Evolutionary conservation across 2,329 filamentous ascomycete genomes (phyloP).

Genomic region (Hymenoscyphus scutula): DNA sequence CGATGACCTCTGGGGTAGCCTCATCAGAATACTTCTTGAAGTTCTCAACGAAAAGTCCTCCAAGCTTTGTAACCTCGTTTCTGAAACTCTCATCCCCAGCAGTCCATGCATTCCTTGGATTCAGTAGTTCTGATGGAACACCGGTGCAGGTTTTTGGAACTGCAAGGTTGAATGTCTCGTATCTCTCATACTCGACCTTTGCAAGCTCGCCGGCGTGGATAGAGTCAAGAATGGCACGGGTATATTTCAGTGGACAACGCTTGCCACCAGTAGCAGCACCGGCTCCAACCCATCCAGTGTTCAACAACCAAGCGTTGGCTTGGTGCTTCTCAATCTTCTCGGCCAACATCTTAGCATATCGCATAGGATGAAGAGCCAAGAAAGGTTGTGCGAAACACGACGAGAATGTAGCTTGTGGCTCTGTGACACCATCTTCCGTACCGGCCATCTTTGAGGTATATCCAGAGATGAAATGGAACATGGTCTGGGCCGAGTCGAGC

Average conservation of each 20-base stretch:
- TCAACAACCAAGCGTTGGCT: conserved; percentile 96
- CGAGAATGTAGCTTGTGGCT: conserved; percentile 98
- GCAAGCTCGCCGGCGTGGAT: conserved; percentile 97
- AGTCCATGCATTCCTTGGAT: conserved; percentile 92
- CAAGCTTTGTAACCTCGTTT: conserved; percentile 86
- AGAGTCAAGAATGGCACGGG: conserved; percentile 93
- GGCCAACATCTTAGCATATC: conserved; percentile 96
- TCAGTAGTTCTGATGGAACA: conserved; percentile 88
- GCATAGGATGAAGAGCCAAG: conserved; percentile 98
- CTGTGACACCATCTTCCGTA: conserved; percentile 93
- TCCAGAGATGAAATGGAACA: conserved; percentile 99
- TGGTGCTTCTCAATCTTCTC: conserved; percentile 97
- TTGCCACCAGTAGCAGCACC: conserved; percentile 88
- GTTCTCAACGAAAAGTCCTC: conserved; percentile 88
- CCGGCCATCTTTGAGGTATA: conserved; percentile 99
- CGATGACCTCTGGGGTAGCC: conserved; percentile 76
- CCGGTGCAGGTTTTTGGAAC: conserved; percentile 90
- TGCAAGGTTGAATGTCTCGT: conserved; percentile 93
- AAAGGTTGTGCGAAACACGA: conserved; percentile 99
- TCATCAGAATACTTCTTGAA: conserved; percentile 92
- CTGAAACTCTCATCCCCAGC: conserved; percentile 78
- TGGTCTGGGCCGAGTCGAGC: conserved; percentile 89
- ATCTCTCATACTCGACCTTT: conserved; percentile 88
- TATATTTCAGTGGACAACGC: conserved; percentile 97
- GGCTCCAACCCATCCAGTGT: conserved; percentile 96